Evolutionary conservation across 2,329 filamentous ascomycete genomes (phyloP).

Genomic region (Calonectria pseudoreteaudii): DNA sequence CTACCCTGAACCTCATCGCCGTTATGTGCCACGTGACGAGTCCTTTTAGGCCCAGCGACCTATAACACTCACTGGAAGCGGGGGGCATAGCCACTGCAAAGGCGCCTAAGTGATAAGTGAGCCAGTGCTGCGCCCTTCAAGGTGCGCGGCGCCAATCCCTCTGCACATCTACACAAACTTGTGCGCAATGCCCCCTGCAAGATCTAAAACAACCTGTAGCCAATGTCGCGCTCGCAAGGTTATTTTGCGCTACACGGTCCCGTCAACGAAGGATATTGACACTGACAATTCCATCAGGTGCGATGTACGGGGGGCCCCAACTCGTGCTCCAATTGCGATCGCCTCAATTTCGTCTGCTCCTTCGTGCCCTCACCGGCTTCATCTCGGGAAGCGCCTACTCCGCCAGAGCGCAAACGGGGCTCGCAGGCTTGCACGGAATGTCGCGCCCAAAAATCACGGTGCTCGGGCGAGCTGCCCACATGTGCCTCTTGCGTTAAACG

Average conservation of each 20-base stretch:
- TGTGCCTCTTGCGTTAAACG: conserved; percentile 15
- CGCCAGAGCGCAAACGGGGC: conserved; percentile 54
- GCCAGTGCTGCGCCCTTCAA: neutral
- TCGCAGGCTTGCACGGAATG: conserved; percentile 58
- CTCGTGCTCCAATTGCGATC: conserved; percentile 62
- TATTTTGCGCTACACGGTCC: neutral
- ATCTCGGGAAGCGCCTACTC: conserved; percentile 23
- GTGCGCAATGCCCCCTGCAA: conserved; percentile 12
- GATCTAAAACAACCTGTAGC: conserved; percentile 8
- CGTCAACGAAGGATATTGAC: neutral
- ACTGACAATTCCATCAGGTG: conserved; percentile 47
- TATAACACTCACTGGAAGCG: neutral
- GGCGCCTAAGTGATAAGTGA: too few species aligned
- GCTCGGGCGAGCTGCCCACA: conserved; percentile 56
- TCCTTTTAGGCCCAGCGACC: neutral
- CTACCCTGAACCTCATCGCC: neutral
- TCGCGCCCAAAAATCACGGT: conserved; percentile 58
- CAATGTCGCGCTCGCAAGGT: conserved; percentile 18
- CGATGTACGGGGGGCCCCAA: conserved; percentile 60
- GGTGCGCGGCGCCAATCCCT: neutral
- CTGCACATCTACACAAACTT: neutral
- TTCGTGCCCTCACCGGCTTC: conserved; percentile 47
- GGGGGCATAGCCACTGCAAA: neutral
- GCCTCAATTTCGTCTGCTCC: conserved; percentile 61
- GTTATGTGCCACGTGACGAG: neutral